phyloP scores from a whole-genome alignment of 257 asterid species.

The Gardenia jasminoides region DNA sequence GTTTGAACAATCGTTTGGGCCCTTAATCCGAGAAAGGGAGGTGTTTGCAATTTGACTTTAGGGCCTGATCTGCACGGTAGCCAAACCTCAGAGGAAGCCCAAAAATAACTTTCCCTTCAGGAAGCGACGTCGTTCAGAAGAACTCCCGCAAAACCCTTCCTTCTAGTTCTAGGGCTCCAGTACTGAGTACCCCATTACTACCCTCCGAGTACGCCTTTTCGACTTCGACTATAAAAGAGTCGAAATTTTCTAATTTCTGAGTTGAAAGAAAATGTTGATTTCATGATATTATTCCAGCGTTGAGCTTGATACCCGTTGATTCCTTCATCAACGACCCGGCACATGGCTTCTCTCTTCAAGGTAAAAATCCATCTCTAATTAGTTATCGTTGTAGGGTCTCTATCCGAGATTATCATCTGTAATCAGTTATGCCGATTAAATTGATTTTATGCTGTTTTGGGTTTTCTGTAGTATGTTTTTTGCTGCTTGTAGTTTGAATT shows the following conservation, averaged over 20 bases:
- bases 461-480: neutral
- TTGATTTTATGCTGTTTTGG: neutral
- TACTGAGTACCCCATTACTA: too few species aligned
- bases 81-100: too few species aligned
- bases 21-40: too few species aligned
- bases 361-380: slow-evolving; percentile 11
- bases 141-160: neutral
- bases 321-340: neutral
- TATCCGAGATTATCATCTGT: neutral
- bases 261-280: neutral
- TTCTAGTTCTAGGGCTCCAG: neutral
- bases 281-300: neutral
- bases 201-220: too few species aligned
- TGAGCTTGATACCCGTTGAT: neutral
- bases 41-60: too few species aligned
- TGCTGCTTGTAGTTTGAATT: neutral
- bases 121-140: neutral
- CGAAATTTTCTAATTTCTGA: neutral
- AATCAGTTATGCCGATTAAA: neutral
- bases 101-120: neutral
- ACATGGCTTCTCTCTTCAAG: slow-evolving; percentile 45
- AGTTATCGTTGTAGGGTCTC: neutral
- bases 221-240: neutral
- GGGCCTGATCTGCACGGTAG: too few species aligned
- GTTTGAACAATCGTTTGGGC: too few species aligned